phyloP scores from a whole-genome alignment of 257 asterid species.

The Solanum paucissectum region DNA sequence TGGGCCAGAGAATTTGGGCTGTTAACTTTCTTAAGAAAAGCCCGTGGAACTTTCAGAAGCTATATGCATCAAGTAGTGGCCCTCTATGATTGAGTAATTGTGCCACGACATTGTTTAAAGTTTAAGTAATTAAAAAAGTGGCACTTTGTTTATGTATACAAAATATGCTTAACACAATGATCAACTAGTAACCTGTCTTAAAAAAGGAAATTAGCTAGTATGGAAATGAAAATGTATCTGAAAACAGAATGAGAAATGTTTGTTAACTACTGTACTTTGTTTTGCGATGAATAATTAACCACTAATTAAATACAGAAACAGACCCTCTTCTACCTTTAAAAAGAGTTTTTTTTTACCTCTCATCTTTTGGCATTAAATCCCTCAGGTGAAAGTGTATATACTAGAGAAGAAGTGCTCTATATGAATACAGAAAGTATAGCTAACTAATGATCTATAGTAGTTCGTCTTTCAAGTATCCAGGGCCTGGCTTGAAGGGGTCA shows the following conservation, averaged over 20 bases:
- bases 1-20: not conserved
- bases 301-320: not conserved
- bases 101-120: no score
- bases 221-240: not conserved
- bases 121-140: no score
- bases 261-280: not conserved
- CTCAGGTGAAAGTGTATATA: not conserved
- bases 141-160: no score
- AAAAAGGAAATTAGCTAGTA: not conserved
- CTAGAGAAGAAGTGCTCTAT: not conserved
- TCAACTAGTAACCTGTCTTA: not conserved
- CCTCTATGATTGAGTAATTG: no score
- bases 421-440: not conserved
- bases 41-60: no score
- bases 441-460: conserved; percentile 11
- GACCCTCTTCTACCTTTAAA: not conserved
- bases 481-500: conserved; percentile 89
- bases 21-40: not conserved
- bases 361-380: not conserved
- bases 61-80: no score
- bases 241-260: not conserved
- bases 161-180: not conserved
- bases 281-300: not conserved
- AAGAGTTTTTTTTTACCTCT: not conserved
- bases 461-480: conserved; percentile 64